Percentiles rank a stretch among this genome's conserved stretches.
Evolutionary conservation across 1,284 basidiomycete genomes (phyloP).

Genomic region (Malassezia nana): DNA sequence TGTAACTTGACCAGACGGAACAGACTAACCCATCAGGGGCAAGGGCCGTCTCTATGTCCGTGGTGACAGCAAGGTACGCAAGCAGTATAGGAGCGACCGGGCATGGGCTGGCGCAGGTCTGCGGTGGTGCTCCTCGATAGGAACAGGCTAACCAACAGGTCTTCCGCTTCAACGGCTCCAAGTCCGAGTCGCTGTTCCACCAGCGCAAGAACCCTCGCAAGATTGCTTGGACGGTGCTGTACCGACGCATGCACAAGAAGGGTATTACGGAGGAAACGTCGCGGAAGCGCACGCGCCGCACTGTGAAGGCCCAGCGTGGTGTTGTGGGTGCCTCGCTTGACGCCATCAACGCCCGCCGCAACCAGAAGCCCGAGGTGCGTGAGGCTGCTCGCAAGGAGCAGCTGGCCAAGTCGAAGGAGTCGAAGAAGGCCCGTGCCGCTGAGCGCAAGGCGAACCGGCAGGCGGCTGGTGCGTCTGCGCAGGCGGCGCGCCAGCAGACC

Average conservation of each 20-base stretch:
- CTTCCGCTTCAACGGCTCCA: constrained; percentile 47
- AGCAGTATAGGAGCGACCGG: neutral
- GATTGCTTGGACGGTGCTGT: constrained; percentile 95
- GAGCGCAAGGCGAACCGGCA: constrained; percentile 50
- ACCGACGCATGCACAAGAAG: constrained; percentile 99
- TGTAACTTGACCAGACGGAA: constrained; percentile 12
- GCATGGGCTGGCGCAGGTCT: neutral
- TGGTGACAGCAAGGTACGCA: constrained; percentile 47
- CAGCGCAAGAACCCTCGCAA: constrained; percentile 99
- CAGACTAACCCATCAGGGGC: constrained; percentile 25
- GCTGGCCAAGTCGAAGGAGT: constrained; percentile 86
- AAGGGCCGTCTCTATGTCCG: constrained; percentile 47
- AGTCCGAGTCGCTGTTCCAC: constrained; percentile 86
- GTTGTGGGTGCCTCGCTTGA: constrained; percentile 92
- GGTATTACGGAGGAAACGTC: constrained; percentile 95
- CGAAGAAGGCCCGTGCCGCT: constrained; percentile 60
- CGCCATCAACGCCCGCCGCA: constrained; percentile 75
- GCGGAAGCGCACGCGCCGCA: constrained; percentile 95
- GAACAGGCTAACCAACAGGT: constrained; percentile 22
- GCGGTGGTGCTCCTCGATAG: neutral
- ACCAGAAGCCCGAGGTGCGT: constrained; percentile 66
- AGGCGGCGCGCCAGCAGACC: constrained; percentile 89
- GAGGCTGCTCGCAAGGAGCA: constrained; percentile 70
- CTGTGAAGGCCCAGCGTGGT: constrained; percentile 95
- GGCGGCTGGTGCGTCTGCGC: constrained; percentile 49